Base-by-base conservation (phyloP, 495 filamentous ascomycete genomes). In the Hypomontagnella monticulosa region DNA sequence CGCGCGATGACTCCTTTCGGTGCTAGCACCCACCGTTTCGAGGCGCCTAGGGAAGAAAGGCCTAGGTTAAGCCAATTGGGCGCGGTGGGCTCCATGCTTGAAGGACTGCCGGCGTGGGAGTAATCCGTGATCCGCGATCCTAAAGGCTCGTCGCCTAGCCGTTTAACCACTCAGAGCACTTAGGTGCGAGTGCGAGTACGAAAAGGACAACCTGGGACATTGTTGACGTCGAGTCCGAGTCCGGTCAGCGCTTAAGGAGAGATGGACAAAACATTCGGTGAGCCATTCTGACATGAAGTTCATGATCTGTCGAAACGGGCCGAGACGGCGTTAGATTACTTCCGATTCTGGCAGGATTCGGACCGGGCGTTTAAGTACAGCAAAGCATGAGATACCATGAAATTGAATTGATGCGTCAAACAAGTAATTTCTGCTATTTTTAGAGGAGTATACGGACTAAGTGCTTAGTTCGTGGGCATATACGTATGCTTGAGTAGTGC, bases 81-180 rank as follows among this genome's bases (percentile, higher is more conserved):
- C 1, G 73, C 72, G 9, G 67, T 75, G 8, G 75, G 79, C 1
- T 64, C 62, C 11, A 70, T 81, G 64, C 62, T 79, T 14, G 61
- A 63, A 30, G 56, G 37, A n/a, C 15, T 73, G 6, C 69, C 69
- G 7, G 33, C 38, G 11, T 61, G 50, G 52, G 55, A 54, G 16
- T 30, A 48, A 20, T 27, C 23, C 23, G 23, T 27, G 23, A 27
- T 27, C 23, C 23, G 6, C 6, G 23, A 27, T 27, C 37, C 50
- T 2, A 47, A 37, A 4, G 23, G 34, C 12, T 46, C 46, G 1
- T 15, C 60, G 30, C 50, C 54, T 32, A 60, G 14, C 12, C 8
- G 23, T 30, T 34, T 20, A 60, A 38, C 9, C n/a, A n/a, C n/a
- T n/a, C n/a, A n/a, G n/a, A n/a, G n/a, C n/a, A n/a, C n/a, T n/a